These are phyloP conservation scores for Cryptococcus depauperatus DNA, from an alignment of 1,284 basidiomycete genomes.

Conservation along the genomic window DNA sequence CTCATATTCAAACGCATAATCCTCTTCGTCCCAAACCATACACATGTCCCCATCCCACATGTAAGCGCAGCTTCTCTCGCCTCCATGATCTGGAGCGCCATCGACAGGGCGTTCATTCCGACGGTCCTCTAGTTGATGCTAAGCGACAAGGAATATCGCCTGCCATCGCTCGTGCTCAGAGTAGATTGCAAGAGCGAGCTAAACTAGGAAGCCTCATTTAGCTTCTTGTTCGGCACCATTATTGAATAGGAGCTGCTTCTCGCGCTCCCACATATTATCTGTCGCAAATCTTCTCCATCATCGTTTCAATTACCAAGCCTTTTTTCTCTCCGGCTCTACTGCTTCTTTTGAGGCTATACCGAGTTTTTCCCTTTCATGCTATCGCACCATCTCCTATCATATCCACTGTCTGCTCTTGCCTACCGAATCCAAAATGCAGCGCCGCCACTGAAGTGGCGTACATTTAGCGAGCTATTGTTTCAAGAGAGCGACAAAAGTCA, in stretches of 20 bases:
- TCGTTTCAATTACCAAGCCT: constrained; percentile 3
- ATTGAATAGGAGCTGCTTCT: constrained; percentile 34
- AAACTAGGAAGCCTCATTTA: constrained; percentile 38
- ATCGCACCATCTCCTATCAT: constrained; percentile 1
- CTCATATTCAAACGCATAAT: constrained; percentile 45
- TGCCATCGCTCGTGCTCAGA: constrained; percentile 40
- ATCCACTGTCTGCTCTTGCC: constrained; percentile 8
- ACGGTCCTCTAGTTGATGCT: constrained; percentile 44
- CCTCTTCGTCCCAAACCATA: constrained; percentile 45
- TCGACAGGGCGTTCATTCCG: constrained; percentile 45
- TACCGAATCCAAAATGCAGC: constrained; percentile 39
- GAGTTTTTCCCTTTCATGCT: constrained; percentile 11
- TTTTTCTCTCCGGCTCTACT: constrained; percentile 29
- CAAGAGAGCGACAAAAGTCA: too few species aligned
- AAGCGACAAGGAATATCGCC: constrained; percentile 42
- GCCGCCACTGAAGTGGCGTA: constrained; percentile 38
- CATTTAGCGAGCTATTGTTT: too few species aligned
- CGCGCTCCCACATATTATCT: constrained; percentile 23
- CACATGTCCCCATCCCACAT: constrained; percentile 42
- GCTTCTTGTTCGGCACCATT: constrained; percentile 11
- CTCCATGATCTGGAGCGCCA: constrained; percentile 47
- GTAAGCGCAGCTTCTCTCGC: constrained; percentile 45
- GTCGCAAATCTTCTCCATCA: constrained; percentile 4
- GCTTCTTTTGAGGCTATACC: constrained; percentile 27
- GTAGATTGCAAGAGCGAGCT: constrained; percentile 35